Base-by-base conservation (phyloP, 345 rosid species). In the Microcos paniculata region DNA sequence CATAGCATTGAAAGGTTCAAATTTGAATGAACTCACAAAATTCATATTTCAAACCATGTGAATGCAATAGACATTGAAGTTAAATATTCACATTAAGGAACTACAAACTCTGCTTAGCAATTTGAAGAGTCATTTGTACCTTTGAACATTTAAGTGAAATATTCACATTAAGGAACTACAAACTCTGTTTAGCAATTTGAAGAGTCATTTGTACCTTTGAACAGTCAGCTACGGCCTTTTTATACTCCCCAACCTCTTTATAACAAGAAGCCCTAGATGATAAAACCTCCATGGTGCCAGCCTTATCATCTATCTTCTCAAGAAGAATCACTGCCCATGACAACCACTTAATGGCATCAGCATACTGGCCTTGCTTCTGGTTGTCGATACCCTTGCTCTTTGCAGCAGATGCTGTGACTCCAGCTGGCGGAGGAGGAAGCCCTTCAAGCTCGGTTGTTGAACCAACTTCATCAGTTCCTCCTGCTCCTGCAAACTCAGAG, bases 171-270 rank as follows among this genome's bases (percentile, higher is more conserved):
- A 55, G 26, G 42, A 48, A 73, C 40, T 35, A 21, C 19, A 15
- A n/a, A 51, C 64, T 65, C 23, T 38, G 74, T 45, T 0, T n/a
- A 72, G 59, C 30, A 71, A 35, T 51, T 46, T 63, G 68, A 70
- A 59, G 61, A 46, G 30, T 58, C 53, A 24, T 18, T 62, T 38
- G 75, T 90, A 93, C 98, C 99, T 88, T 88, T 23, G 98, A 83
- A 80, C 98, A 96, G 81, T 93, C 99, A 26, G 94, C 90, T 40
- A 96, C 99, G 38, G 99, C 99, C 86, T 96, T 93, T 86, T 96
- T 96, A 82, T 96, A 92, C 82, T 96, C 99, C 61, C 99, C 99
- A 69, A 93, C 99, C 87, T 96, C 99, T 85, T 93, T 96, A 86
- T 93, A 96, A 76, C 99, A 96, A 1, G 99, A 96, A 78, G 99